These are phyloP conservation scores for Haberlea rhodopensis DNA, from an alignment of 257 asterid genomes.

Conservation along the genomic window DNA sequence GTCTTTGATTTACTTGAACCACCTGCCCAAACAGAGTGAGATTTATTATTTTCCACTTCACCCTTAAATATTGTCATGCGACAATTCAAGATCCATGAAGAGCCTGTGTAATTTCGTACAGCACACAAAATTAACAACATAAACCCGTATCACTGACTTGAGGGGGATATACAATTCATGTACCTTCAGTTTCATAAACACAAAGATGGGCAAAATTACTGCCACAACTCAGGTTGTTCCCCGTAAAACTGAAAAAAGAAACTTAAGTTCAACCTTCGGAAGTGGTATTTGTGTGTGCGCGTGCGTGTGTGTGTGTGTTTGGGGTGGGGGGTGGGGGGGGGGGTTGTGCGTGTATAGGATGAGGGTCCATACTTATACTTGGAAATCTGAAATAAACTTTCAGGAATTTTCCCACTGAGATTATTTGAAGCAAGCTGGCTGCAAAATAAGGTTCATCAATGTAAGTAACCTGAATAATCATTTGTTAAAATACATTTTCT, in stretches of 20 bases:
- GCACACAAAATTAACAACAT: not conserved
- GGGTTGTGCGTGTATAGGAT: not conserved
- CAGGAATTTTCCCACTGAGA: slow-evolving; percentile 75
- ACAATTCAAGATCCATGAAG: not conserved
- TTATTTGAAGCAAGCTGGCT: slow-evolving; percentile 80
- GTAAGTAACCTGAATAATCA: slow-evolving; percentile 1
- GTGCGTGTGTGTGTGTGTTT: too few relatives aligned
- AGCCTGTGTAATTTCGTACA: not conserved
- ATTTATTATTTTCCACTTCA: not conserved
- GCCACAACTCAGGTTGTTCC: slow-evolving; percentile 82
- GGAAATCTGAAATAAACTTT: slow-evolving; percentile 59
- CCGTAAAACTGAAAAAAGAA: slow-evolving; percentile 72
- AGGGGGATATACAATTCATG: slow-evolving; percentile 12
- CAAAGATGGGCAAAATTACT: slow-evolving; percentile 44
- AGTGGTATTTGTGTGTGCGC: not conserved
- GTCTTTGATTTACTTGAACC: slow-evolving; percentile 57
- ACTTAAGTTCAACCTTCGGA: slow-evolving; percentile 31
- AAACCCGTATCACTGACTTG: not conserved
- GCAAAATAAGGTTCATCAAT: slow-evolving; percentile 33
- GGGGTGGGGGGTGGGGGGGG: too few relatives aligned
- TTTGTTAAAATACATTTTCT: not conserved
- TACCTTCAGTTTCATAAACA: slow-evolving; percentile 68
- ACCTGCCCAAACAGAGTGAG: slow-evolving; percentile 42
- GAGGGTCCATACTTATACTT: slow-evolving; percentile 61
- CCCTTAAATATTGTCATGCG: not conserved